A percentile compares a stretch with the other conserved stretches of the same genome.
These are phyloP conservation scores for Melanogaster broomeanus DNA, from an alignment of 768 basidiomycete genomes.

Conservation along the genomic window DNA sequence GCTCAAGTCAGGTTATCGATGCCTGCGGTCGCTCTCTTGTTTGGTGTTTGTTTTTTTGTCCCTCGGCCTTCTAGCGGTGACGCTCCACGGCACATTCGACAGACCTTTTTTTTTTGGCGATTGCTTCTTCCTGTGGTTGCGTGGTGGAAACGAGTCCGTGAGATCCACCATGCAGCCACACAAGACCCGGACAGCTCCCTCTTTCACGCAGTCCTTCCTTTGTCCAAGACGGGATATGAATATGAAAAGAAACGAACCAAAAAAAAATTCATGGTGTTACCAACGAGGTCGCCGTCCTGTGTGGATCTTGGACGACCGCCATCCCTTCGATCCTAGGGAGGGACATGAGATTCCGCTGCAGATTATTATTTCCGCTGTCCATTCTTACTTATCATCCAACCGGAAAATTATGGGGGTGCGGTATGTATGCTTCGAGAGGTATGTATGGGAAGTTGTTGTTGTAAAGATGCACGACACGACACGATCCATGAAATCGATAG, in stretches of 20 bases:
- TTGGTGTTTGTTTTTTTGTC: too few relatives aligned
- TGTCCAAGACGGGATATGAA: neutral
- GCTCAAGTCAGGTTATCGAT: neutral
- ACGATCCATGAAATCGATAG: neutral
- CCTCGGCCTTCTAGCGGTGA: too few relatives aligned
- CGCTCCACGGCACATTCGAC: too few relatives aligned
- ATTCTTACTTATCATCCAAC: neutral
- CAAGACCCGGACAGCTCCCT: neutral
- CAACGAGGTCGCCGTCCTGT: neutral
- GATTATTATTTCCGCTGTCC: neutral
- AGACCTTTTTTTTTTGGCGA: neutral
- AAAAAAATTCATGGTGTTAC: too few relatives aligned
- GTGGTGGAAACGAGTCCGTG: neutral
- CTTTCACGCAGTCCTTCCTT: neutral
- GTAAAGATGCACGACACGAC: neutral
- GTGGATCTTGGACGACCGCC: neutral
- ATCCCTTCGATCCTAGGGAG: neutral
- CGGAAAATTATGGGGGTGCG: neutral
- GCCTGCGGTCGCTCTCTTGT: neutral
- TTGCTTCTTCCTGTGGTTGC: neutral
- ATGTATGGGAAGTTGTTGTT: too few relatives aligned
- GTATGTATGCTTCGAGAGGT: neutral
- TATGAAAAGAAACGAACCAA: neutral
- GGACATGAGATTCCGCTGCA: neutral
- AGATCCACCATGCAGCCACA: neutral